phyloP scores from a whole-genome alignment of 139 green algal species.

The Penium margaritaceum region DNA sequence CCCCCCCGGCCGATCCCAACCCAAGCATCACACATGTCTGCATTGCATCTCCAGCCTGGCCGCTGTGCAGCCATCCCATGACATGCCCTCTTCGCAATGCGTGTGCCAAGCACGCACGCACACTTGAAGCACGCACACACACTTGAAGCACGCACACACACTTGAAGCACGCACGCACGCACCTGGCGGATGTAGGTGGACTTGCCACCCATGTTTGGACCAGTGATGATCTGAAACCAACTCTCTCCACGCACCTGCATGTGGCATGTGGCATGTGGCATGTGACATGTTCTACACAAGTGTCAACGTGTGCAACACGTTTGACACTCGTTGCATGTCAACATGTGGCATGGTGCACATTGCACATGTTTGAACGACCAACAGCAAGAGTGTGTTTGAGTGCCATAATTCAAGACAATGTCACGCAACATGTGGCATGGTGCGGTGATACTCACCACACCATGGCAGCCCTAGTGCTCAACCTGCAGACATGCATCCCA shows the following conservation, averaged over 20 bases:
- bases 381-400: neutral
- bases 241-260: slow-evolving; percentile 15
- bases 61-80: too few relatives aligned
- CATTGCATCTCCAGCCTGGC: too few relatives aligned
- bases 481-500: too few relatives aligned
- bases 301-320: too few relatives aligned
- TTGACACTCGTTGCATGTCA: too few relatives aligned
- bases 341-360: neutral
- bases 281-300: neutral
- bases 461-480: too few relatives aligned
- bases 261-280: neutral
- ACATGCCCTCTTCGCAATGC: too few relatives aligned
- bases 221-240: slow-evolving; percentile 96
- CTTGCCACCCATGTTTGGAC: slow-evolving; percentile 99
- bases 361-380: neutral
- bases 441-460: too few relatives aligned
- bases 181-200: slow-evolving; percentile 91
- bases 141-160: neutral
- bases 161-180: neutral
- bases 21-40: too few relatives aligned
- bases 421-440: neutral
- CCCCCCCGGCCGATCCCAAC: too few relatives aligned
- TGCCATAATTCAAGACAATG: neutral
- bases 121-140: neutral
- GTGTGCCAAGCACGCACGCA: neutral